Conservation (phyloP, 2,329 filamentous ascomycete species). For the Podosphaera fusca region DNA sequence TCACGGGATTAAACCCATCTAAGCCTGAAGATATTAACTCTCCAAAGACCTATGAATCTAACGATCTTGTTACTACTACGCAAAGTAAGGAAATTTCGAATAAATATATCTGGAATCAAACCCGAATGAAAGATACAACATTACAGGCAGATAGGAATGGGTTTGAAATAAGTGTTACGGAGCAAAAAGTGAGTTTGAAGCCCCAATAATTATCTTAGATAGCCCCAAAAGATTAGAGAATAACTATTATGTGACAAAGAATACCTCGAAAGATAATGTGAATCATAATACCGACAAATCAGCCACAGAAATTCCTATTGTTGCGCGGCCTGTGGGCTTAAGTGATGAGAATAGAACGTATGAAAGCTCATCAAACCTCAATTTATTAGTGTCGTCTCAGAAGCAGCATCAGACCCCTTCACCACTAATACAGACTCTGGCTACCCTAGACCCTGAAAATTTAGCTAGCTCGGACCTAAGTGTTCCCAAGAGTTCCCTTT, state of each 20-base stretch:
- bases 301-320: too few species aligned
- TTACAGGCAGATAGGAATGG: background rate
- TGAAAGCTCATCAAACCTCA: too few species aligned
- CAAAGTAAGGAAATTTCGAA: background rate
- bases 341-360: too few species aligned
- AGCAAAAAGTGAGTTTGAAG: background rate
- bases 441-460: too few species aligned
- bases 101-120: background rate
- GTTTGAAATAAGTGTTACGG: background rate
- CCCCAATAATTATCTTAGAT: background rate
- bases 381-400: too few species aligned
- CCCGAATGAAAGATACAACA: background rate
- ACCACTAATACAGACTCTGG: too few species aligned
- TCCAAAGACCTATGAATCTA: background rate
- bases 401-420: too few species aligned
- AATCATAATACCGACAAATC: background rate
- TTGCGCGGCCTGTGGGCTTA: too few species aligned
- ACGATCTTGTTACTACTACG: background rate
- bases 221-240: slow-evolving; percentile 12
- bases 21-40: background rate
- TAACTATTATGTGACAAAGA: slow-evolving; percentile 8
- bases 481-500: too few species aligned
- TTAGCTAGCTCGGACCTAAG: too few species aligned
- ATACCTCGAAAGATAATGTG: background rate
- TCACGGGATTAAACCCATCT: background rate